Base-by-base conservation (phyloP, 2,329 filamentous ascomycete species). In the Akanthomyces muscarius region DNA sequence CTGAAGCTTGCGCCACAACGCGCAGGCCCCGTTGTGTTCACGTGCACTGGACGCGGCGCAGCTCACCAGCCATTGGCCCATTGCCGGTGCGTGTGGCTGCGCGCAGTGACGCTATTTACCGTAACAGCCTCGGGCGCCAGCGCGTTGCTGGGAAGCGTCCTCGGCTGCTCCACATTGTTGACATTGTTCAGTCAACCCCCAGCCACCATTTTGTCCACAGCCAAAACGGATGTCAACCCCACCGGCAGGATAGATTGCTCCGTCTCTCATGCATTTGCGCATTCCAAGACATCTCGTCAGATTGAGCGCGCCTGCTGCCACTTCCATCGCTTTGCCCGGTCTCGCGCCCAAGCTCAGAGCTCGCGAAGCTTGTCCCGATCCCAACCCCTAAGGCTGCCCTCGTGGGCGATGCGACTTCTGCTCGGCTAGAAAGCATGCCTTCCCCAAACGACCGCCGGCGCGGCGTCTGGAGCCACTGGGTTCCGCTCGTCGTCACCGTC, bases 401-500 rank as follows among this genome's bases (percentile, higher is more conserved):
- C 86, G 88, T 83, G 86, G 90, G 79, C 80, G 81, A 71, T 79
- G 80, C 74, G 78, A 84, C 72, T 77, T 78, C 70, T 74, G 78
- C 71, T 79, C 83, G 71, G 85, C 85, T 55, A 44, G 42, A 25
- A 38, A 56, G 2, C 45, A 64, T 61, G 59, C 48, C 59, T 51
- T 44, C 63, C 41, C 44, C 58, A 50, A 57, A 62, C 38, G 59
- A 64, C 48, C 62, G 62, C 79, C 81, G 85, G 77, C 81, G 83
- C 75, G 80, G 83, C 73, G 83, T 86, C 68, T 85, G 91, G 78
- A 85, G 88, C 71, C 94, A 96, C 78, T 97, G 93, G 91, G 86
- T 97, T 65, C 94, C 94, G 66, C 83, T 98, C 63, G 89, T 88
- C 67, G 77, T 97, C 67, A 97, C 93, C 56, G 87, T 96, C 64